Base-by-base conservation (phyloP, 225 moss, liverwort and hornwort species). In the Takakia lepidozioides region DNA sequence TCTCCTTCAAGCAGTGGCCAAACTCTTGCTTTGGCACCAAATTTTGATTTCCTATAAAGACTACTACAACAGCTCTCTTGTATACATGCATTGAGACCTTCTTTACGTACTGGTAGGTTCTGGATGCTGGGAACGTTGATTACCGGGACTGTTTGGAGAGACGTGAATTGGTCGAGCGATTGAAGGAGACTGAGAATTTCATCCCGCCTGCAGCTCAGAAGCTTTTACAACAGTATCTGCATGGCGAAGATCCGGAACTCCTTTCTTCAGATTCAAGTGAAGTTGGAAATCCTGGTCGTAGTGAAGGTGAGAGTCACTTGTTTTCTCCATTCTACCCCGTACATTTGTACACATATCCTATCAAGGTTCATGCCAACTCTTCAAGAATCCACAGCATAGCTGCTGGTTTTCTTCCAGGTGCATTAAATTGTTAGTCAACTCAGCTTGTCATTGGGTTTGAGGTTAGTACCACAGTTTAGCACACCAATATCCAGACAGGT, bases 111-210 rank as follows among this genome's bases (percentile, higher is more conserved):
- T 46, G 20, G 22, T 25, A 79, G 79, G 50, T 79, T 70, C 42
- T 79, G 4, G 79, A 79, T 44, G 79, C 79, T 47, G 79, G 79
- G 3, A 74, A 48, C 26, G 79, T 79, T 16, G 79, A 79, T 54
- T 79, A 74, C 44, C 79, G 79, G 14, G 79, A 79, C 37, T 79
- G 79, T 55, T 32, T 79, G 6, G 79, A 79, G 52, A 63, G 79
- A 32, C 60, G 48, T 48, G 79, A 79, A 56, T 57, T 79, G 60
- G 79, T 79, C 36, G 62, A 74, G 53, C 70, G 79, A 36, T 54
- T 79, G 57, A 74, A 67, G 45, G 74, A 79, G 35, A 74, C 79
- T 5, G 59, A 74, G 50, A 63, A 79, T 27, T 79, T 65, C 11
- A 79, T 79, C 7, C 74, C 79, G 34, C 15, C 62, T 37, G 26